Evolutionary conservation across 148 eudicot species (phyloP).

Genomic region (Limonium bicolor): DNA sequence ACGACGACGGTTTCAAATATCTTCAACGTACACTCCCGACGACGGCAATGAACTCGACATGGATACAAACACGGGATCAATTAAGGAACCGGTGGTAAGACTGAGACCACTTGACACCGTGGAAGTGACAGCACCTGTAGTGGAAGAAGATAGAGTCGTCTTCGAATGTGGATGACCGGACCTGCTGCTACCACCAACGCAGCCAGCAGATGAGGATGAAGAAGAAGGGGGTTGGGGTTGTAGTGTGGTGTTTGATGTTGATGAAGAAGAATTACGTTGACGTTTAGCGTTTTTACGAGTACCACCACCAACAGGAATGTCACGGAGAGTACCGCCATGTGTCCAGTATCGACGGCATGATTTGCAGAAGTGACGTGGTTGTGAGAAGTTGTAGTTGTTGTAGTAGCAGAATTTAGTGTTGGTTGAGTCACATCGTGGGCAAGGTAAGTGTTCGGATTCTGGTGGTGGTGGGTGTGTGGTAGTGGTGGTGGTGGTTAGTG

Average conservation of each 20-base stretch:
- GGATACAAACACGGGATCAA: not conserved
- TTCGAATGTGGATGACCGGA: not conserved
- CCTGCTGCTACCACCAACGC: not conserved
- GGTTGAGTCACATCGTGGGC: slow-evolving; percentile 56
- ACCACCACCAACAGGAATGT: slow-evolving; percentile 65
- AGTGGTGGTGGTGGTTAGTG: not conserved
- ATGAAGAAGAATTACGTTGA: slow-evolving; percentile 17
- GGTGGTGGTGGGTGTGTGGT: slow-evolving; percentile 22
- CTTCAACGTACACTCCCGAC: not conserved
- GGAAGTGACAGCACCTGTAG: not conserved
- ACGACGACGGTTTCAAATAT: not conserved
- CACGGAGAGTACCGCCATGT: slow-evolving; percentile 66
- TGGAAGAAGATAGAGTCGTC: slow-evolving; percentile 1
- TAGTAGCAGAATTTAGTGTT: slow-evolving; percentile 85
- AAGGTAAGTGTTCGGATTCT: slow-evolving; percentile 41
- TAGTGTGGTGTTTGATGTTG: slow-evolving; percentile 1
- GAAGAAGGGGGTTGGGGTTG: slow-evolving; percentile 6
- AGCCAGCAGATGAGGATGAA: slow-evolving; percentile 4
- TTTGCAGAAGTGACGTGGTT: slow-evolving; percentile 80
- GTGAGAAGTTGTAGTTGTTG: slow-evolving; percentile 83
- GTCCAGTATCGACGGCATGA: slow-evolving; percentile 89
- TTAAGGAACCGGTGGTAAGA: not conserved
- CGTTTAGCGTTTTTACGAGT: slow-evolving; percentile 60
- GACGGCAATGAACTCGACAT: not conserved
- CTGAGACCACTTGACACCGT: not conserved